Conservation (phyloP, 2,329 filamentous ascomycete genomes). For the Alternaria brassicicola region DNA sequence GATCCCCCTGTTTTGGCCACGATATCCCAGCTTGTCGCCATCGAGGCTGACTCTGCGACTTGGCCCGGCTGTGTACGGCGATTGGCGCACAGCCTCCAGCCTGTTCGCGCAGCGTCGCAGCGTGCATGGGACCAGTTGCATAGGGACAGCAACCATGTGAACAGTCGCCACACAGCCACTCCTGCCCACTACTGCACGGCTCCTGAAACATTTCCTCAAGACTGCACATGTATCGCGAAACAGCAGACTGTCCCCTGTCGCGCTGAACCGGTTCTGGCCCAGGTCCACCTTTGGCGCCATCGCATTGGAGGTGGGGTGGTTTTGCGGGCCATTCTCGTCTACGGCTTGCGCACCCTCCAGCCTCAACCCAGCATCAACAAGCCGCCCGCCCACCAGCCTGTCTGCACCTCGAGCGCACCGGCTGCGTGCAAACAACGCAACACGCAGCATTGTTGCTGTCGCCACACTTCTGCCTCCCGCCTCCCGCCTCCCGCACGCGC, state of each 20-base stretch:
- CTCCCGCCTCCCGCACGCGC: constrained; percentile 19
- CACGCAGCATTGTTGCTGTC: constrained; percentile 38
- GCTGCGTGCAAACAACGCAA: constrained; percentile 33
- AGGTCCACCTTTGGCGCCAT: constrained; percentile 9
- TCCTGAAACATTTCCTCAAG: constrained; percentile 38
- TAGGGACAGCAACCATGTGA: constrained; percentile 30
- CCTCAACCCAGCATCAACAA: constrained; percentile 16
- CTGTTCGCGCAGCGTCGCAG: constrained; percentile 19
- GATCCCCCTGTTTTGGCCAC: constrained; percentile 27
- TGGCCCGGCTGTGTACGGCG: constrained; percentile 36
- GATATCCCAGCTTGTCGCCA: constrained; percentile 22
- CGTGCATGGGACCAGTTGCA: constrained; percentile 29
- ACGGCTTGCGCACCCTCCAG: constrained; percentile 13
- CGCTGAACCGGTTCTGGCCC: constrained; percentile 19
- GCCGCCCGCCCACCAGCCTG: constrained; percentile 3
- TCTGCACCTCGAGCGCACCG: constrained; percentile 23
- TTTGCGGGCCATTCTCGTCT: constrained; percentile 9
- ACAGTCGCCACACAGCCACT: constrained; percentile 43
- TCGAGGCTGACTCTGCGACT: constrained; percentile 38
- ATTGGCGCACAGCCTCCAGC: constrained; percentile 35
- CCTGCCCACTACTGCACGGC: constrained; percentile 21
- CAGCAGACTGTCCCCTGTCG: constrained; percentile 13
- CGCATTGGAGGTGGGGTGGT: constrained; percentile 33
- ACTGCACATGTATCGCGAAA: constrained; percentile 9
- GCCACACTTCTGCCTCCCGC: constrained; percentile 19